Evolutionary conservation across 2,329 filamentous ascomycete genomes (phyloP), one percentile per base, ranked within the genome.

Genomic region (Fusarium tricinctum): DNA sequence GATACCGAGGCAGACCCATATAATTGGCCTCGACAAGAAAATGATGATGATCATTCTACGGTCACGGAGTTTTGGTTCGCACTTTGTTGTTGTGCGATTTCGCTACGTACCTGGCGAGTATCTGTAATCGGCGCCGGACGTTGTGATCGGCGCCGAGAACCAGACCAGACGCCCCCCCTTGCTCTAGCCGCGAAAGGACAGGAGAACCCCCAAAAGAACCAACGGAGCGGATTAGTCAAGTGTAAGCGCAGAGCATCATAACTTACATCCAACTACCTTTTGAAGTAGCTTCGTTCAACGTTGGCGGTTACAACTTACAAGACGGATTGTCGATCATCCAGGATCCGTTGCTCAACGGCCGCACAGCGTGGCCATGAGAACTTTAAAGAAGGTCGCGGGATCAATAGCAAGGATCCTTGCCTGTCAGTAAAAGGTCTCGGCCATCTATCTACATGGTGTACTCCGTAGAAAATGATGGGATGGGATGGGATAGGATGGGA

Each of bases 121-220:
- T 58, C 56, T 69, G 54, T 42, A 42, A 69, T 69, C 66, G 66
- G 66, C 56, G 42, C 45, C 58, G 48, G 64, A 33, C 30, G 44
- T 55, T 52, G 53, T 14, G 30, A 60, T 68, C 58, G 64, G 53
- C 45, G 65, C 64, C 64, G 65, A 68, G 43, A 49, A 50, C 52
- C 48, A 38, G 35, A 50, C 49, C 48, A 38, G 35, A 35, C 43
- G 22, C 39, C 59, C 33, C 33, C 58, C 47, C 38, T 30, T 68
- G 46, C 13, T 49, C 32, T 44, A 30, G 38, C 19, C 10, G 32
- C 10, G 23, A 46, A 46, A 51, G 10, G 42, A 39, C 50, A 50
- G 14, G 33, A 59, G 26, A 35, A 22, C 17, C n/a, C 42, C 28
- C 28, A 30, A 30, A 30, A 30, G 28, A 30, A 30, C 28, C 23